phyloP scores from a whole-genome alignment of 106 monocot genomes.

The Allium cepa region DNA sequence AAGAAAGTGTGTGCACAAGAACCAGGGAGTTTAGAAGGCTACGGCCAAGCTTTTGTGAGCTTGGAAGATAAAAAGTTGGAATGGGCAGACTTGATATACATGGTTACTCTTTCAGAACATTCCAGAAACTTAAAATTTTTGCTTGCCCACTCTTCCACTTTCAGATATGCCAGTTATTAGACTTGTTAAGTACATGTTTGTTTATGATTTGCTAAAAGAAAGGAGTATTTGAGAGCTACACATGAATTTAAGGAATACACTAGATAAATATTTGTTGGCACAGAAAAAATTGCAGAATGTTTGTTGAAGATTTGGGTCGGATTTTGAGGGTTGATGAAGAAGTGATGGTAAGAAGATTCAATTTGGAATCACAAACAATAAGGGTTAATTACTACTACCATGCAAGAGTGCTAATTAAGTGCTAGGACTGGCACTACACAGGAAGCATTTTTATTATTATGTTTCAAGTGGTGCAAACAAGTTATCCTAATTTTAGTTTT shows the following conservation, averaged over 20 bases:
- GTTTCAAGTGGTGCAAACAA: too few relatives aligned
- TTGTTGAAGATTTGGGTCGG: constrained; percentile 17
- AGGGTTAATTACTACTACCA: constrained; percentile 57
- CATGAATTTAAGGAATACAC: constrained; percentile 15
- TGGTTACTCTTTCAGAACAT: constrained; percentile 6
- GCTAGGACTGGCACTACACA: constrained; percentile 36
- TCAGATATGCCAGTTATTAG: constrained; percentile 21
- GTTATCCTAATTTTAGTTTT: too few relatives aligned
- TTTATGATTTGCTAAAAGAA: neutral
- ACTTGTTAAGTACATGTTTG: neutral
- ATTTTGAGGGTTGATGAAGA: constrained; percentile 22
- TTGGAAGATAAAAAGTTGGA: constrained; percentile 33
- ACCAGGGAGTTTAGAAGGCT: constrained; percentile 19
- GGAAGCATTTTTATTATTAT: constrained; percentile 4
- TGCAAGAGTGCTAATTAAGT: constrained; percentile 27
- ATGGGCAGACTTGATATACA: constrained; percentile 23
- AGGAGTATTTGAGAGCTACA: neutral
- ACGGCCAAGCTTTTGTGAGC: constrained; percentile 27
- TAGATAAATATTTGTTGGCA: constrained; percentile 22
- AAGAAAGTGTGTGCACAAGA: constrained; percentile 10
- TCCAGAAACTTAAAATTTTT: constrained; percentile 17
- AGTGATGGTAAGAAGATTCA: neutral
- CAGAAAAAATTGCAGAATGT: constrained; percentile 2
- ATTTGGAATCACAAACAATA: constrained; percentile 17
- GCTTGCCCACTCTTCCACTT: constrained; percentile 24